Conservation (phyloP, 805 yeast genomes). For the Yarrowia divulgata region DNA sequence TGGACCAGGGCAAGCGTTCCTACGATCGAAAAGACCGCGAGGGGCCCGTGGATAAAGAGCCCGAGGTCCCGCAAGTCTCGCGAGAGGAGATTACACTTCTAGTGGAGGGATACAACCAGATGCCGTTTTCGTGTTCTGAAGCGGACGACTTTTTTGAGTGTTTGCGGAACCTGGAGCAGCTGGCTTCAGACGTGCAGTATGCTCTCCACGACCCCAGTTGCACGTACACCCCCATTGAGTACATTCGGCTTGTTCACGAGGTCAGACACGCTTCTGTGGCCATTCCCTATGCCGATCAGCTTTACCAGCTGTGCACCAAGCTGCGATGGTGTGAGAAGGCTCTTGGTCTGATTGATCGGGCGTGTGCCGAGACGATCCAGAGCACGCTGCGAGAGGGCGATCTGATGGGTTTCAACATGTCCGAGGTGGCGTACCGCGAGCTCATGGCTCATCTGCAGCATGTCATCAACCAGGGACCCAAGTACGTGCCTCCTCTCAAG, state of each 20-base stretch:
- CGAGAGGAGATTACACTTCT: slow-evolving; percentile 54
- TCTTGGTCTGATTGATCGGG: slow-evolving; percentile 19
- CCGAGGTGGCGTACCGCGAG: slow-evolving; percentile 23
- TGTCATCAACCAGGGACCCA: slow-evolving; percentile 8
- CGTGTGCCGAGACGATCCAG: slow-evolving; percentile 7
- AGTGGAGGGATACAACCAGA: slow-evolving; percentile 54
- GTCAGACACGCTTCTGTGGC: slow-evolving; percentile 69
- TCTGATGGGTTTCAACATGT: slow-evolving; percentile 32
- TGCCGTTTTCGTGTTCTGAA: slow-evolving; percentile 65
- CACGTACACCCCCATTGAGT: slow-evolving; percentile 50
- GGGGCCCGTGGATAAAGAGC: slow-evolving; percentile 31
- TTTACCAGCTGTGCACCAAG: slow-evolving; percentile 53
- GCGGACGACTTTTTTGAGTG: slow-evolving; percentile 65
- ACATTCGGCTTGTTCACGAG: slow-evolving; percentile 60
- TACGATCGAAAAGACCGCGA: slow-evolving; percentile 43
- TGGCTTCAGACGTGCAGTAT: slow-evolving; percentile 18
- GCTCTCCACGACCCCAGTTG: slow-evolving; percentile 21
- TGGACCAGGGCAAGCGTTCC: slow-evolving; percentile 18
- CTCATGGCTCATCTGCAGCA: slow-evolving; percentile 13
- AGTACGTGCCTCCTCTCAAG: slow-evolving; percentile 2
- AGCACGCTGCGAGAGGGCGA: slow-evolving; percentile 22
- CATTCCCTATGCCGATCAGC: slow-evolving; percentile 56
- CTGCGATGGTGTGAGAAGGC: slow-evolving; percentile 53
- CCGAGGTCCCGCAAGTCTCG: slow-evolving; percentile 42
- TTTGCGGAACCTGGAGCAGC: slow-evolving; percentile 44